phyloP scores from a whole-genome alignment of 1,284 basidiomycete genomes.

The Agaricales sp. region DNA sequence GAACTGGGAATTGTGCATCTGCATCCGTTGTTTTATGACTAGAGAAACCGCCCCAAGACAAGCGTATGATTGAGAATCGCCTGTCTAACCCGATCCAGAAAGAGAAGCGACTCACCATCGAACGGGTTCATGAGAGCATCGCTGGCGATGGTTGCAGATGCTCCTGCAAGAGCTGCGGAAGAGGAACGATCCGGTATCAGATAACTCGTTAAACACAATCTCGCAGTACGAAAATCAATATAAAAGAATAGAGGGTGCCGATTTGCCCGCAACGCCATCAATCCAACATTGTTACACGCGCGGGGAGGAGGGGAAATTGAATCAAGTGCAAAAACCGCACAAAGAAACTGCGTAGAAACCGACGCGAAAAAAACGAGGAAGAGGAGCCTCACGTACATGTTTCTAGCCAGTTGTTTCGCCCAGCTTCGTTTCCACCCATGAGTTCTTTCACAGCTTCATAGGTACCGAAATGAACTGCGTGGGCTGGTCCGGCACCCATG shows the following conservation, averaged over 20 bases:
- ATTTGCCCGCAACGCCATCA: too few relatives aligned
- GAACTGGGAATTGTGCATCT: slow-evolving; percentile 87
- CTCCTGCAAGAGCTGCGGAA: slow-evolving; percentile 77
- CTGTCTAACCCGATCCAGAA: too few relatives aligned
- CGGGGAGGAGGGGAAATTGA: too few relatives aligned
- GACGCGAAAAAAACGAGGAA: slow-evolving; percentile 4
- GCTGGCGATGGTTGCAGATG: slow-evolving; percentile 87
- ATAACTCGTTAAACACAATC: too few relatives aligned
- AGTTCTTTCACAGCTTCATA: slow-evolving; percentile 94
- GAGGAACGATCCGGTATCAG: slow-evolving; percentile 1
- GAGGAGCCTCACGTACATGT: slow-evolving; percentile 47
- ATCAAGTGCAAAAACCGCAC: not conserved
- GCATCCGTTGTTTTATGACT: slow-evolving; percentile 99
- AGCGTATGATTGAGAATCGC: slow-evolving; percentile 4
- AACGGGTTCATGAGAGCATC: slow-evolving; percentile 99
- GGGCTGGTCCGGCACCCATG: slow-evolving; percentile 94
- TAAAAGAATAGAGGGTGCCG: too few relatives aligned
- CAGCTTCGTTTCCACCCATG: slow-evolving; percentile 76
- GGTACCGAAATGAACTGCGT: slow-evolving; percentile 96
- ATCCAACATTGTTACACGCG: too few relatives aligned
- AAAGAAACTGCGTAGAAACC: too few relatives aligned
- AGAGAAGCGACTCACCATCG: slow-evolving; percentile 60
- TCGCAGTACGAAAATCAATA: too few relatives aligned
- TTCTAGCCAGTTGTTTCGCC: slow-evolving; percentile 70
- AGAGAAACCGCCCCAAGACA: slow-evolving; percentile 16